A percentile compares a stretch with the other conserved stretches of the same genome.
Conservation (phyloP, 202 grass and related monocot genomes). For the Carex arenaria region DNA sequence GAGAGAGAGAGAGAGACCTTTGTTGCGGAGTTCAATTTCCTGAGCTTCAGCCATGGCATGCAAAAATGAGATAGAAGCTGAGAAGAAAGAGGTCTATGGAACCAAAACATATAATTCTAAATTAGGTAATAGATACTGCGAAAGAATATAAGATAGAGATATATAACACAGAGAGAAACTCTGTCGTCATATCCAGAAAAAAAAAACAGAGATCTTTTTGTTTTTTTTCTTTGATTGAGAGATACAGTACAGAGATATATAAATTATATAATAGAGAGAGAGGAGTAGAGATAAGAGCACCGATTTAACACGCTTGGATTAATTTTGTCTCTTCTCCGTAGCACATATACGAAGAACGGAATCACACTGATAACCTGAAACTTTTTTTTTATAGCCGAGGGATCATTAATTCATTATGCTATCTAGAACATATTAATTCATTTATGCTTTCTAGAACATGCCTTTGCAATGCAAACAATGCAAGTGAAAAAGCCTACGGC, state of each 20-base stretch:
- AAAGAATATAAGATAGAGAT: too few species aligned
- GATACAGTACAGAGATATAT: not conserved
- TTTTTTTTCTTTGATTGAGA: too few species aligned
- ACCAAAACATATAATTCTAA: not conserved
- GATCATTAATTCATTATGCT: too few species aligned
- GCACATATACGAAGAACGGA: not conserved
- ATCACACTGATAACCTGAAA: not conserved
- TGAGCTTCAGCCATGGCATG: constrained; percentile 35
- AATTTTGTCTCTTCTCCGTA: not conserved
- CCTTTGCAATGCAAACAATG: too few species aligned
- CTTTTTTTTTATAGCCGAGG: not conserved
- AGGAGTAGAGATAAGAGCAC: not conserved
- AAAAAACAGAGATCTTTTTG: too few species aligned
- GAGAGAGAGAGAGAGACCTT: constrained; percentile 25
- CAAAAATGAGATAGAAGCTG: not conserved
- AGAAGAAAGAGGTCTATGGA: not conserved
- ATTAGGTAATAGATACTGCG: not conserved
- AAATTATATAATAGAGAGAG: not conserved
- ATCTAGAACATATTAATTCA: too few species aligned
- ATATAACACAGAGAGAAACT: not conserved
- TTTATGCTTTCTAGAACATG: too few species aligned
- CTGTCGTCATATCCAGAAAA: too few species aligned
- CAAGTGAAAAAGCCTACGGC: too few species aligned
- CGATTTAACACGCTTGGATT: not conserved
- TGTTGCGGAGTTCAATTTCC: constrained; percentile 50